Conservation (phyloP, 2,329 filamentous ascomycete genomes). For the Grosmannia serpens region DNA sequence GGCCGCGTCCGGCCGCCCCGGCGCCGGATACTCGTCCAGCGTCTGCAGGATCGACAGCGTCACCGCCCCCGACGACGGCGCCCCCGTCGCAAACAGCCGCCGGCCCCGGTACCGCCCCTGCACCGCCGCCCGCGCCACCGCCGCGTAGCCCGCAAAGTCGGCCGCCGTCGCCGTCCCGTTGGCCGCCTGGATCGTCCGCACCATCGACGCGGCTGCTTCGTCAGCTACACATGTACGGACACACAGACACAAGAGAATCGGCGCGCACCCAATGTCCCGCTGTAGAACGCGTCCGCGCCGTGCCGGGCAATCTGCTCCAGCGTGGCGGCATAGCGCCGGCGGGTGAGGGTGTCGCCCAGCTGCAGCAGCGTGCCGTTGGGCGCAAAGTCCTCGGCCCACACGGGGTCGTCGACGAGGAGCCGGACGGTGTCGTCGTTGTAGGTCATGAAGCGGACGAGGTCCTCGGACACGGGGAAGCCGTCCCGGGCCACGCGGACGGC, state of each 20-base stretch:
- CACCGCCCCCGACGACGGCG: slow-evolving; percentile 70
- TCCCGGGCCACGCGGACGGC: slow-evolving; percentile 62
- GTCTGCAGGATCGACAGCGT: slow-evolving; percentile 69
- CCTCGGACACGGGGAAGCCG: slow-evolving; percentile 62
- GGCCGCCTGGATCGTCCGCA: slow-evolving; percentile 51
- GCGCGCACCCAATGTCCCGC: slow-evolving; percentile 23
- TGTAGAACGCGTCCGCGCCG: slow-evolving; percentile 36
- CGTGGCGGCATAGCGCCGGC: slow-evolving; percentile 66
- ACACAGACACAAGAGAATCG: neutral
- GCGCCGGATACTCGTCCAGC: slow-evolving; percentile 59
- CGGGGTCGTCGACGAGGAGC: slow-evolving; percentile 63
- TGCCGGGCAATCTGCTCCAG: slow-evolving; percentile 64
- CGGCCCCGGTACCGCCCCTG: slow-evolving; percentile 58
- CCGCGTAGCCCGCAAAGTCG: slow-evolving; percentile 63
- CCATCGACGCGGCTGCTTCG: slow-evolving; percentile 54
- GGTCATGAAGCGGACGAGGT: slow-evolving; percentile 64
- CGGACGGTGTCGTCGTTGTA: slow-evolving; percentile 25
- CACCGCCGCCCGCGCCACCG: slow-evolving; percentile 48
- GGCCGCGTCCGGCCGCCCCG: slow-evolving; percentile 29
- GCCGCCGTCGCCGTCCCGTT: slow-evolving; percentile 80
- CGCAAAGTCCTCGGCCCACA: slow-evolving; percentile 82
- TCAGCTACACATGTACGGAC: slow-evolving; percentile 2
- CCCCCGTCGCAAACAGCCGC: slow-evolving; percentile 55
- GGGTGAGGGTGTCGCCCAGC: slow-evolving; percentile 66
- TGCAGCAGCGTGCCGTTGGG: slow-evolving; percentile 60